phyloP scores from a whole-genome alignment of 768 basidiomycete genomes.

The Neoboletus brunneissimus region DNA sequence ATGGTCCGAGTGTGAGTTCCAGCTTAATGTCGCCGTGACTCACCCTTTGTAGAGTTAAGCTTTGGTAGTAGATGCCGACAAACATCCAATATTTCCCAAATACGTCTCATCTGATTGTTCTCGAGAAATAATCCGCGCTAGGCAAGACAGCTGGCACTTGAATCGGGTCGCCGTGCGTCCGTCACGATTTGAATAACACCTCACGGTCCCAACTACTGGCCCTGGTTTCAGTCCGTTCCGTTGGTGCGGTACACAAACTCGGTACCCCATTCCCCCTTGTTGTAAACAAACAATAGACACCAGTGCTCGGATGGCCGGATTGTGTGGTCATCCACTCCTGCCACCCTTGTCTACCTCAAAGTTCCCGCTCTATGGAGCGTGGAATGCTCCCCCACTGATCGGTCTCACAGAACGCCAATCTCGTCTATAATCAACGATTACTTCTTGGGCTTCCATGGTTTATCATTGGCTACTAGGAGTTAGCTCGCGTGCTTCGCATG shows the following conservation, averaged over 20 bases:
- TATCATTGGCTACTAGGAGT: slow-evolving; percentile 16
- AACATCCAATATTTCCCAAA: slow-evolving; percentile 1
- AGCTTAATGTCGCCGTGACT: slow-evolving; percentile 16
- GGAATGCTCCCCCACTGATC: slow-evolving; percentile 5
- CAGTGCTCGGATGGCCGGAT: not conserved
- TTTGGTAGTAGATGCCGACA: not conserved
- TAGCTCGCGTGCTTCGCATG: slow-evolving; percentile 21
- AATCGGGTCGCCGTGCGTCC: not conserved
- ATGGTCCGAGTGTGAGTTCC: slow-evolving; percentile 8
- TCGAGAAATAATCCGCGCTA: slow-evolving; percentile 1
- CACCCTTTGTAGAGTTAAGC: slow-evolving; percentile 13
- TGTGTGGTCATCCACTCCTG: not conserved
- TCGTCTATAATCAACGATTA: slow-evolving; percentile 12
- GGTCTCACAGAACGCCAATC: slow-evolving; percentile 28
- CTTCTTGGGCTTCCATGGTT: slow-evolving; percentile 18
- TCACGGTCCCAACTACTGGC: not conserved
- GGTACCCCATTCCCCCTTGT: slow-evolving; percentile 1
- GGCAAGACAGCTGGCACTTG: not conserved
- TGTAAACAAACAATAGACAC: not conserved
- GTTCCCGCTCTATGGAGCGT: not conserved
- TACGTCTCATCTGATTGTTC: slow-evolving; percentile 3
- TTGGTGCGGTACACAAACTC: not conserved
- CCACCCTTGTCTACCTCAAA: not conserved
- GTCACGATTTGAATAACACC: not conserved
- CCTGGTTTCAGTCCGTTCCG: slow-evolving; percentile 18